These are phyloP conservation scores for Beta lomatogona DNA, from an alignment of 179 eudicot genomes.

Conservation along the genomic window DNA sequence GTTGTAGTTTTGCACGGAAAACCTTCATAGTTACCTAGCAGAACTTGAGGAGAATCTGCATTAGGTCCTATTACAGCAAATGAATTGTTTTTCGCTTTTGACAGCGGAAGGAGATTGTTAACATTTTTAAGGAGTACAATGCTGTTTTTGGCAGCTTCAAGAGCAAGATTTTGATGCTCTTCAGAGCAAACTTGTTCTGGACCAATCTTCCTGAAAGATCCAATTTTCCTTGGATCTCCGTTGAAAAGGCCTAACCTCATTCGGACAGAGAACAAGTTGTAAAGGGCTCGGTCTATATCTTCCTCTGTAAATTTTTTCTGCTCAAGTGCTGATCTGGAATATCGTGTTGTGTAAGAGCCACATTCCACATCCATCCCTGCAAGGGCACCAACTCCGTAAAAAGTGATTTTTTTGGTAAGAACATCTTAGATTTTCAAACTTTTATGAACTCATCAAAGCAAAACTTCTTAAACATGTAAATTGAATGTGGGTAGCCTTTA, in stretches of 20 bases:
- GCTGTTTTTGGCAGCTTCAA: constrained; percentile 60
- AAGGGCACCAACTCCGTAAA: constrained; percentile 1
- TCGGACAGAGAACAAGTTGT: constrained; percentile 49
- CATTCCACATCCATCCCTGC: constrained; percentile 79
- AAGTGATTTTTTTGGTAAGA: neutral
- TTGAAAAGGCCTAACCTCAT: constrained; percentile 78
- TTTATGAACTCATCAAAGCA: too few relatives aligned
- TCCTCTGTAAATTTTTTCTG: constrained; percentile 45
- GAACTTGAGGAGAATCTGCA: constrained; percentile 46
- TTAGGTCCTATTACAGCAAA: constrained; percentile 67
- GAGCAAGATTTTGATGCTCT: constrained; percentile 53
- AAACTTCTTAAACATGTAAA: too few relatives aligned
- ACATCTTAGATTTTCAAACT: too few relatives aligned
- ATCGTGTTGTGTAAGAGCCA: constrained; percentile 45
- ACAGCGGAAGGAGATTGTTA: constrained; percentile 47
- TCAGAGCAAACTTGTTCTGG: constrained; percentile 55
- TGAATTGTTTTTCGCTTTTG: constrained; percentile 27
- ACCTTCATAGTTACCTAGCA: constrained; percentile 57
- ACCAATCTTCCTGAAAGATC: constrained; percentile 47
- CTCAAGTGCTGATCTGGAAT: constrained; percentile 43
- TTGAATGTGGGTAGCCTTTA: neutral
- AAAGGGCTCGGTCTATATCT: constrained; percentile 48
- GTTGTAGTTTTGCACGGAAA: constrained; percentile 42
- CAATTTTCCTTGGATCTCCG: constrained; percentile 43
- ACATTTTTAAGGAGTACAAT: constrained; percentile 62